Base-by-base conservation (phyloP, 2,329 filamentous ascomycete species). In the Neonectria faginata region DNA sequence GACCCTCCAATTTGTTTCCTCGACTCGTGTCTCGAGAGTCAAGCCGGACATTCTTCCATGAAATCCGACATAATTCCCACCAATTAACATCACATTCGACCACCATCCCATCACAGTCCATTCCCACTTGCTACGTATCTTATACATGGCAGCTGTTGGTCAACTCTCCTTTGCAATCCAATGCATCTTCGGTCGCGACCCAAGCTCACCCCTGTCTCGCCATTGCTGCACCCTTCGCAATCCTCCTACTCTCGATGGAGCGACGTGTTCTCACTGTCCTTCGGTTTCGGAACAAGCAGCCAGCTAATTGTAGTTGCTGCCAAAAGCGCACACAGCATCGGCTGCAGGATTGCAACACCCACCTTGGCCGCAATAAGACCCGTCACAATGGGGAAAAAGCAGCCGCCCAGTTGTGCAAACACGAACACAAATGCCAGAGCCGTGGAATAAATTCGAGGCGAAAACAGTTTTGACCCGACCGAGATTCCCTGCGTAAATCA, bases 381-480 rank as follows among this genome's bases (percentile, higher is more conserved):
- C 0, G 86, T 88, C 2, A 88, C 67, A 2, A 86, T 82, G 0
- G 87, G 86, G 61, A 88, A 88, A 0, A 87, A 68, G 0, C 84
- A 83, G 0, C 85, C 86, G 1, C 86, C 86, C 5, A 85, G 79
- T 69, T 88, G 86, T 0, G 85, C 85, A 20, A 87, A 78, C 0
- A 88, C 84, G 62, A 89, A 89, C 2, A 88, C 79, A n/a, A 88
- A 82, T 0, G 79, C 72, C 1, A 82, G 64, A 0, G 80, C 80
- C 0, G 80, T 81, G 0, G 79, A 70, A 8, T 74, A 73, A 11
- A 80, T 70, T 0, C 77, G 69, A 0, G 70, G 69, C 0, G 82
- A 75, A 60, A 89, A 87, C 0, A 88, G 74, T 63, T 83, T 86
- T 0, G 84, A 82, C 0, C 79, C 85, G 1, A 88, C 81, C 0